These are phyloP conservation scores for Stagonosporopsis vannaccii DNA, from an alignment of 2,329 filamentous ascomycete species.

Conservation along the genomic window DNA sequence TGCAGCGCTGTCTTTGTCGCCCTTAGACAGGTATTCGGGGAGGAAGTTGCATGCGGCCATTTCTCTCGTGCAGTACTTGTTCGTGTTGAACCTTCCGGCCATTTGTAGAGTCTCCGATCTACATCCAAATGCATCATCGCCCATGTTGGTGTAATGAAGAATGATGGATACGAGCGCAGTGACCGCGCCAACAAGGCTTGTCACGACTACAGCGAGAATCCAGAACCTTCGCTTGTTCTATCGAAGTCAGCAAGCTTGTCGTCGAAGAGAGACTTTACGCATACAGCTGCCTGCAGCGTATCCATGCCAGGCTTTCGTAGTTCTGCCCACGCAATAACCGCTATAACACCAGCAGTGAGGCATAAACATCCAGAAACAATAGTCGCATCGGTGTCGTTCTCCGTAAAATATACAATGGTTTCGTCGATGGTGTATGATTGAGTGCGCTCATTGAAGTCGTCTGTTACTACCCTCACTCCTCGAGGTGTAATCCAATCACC, in stretches of 20 bases:
- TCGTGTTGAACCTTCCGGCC: conserved; percentile 33
- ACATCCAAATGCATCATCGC: conserved; percentile 36
- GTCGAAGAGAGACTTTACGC: neutral
- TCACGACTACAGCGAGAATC: conserved; percentile 31
- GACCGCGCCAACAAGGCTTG: conserved; percentile 22
- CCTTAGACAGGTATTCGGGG: conserved; percentile 20
- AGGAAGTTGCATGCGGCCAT: conserved; percentile 38
- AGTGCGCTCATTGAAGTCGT: conserved; percentile 26
- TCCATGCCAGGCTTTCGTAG: conserved; percentile 37
- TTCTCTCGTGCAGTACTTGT: conserved; percentile 39
- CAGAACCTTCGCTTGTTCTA: conserved; percentile 40
- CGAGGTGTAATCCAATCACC: conserved; percentile 37
- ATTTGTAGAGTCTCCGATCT: conserved; percentile 29
- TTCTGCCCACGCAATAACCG: conserved; percentile 35
- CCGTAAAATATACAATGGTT: conserved; percentile 38
- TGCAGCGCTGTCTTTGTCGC: conserved; percentile 19
- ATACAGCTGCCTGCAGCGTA: conserved; percentile 31
- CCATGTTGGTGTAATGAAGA: conserved; percentile 36
- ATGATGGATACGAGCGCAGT: conserved; percentile 34
- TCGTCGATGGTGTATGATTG: conserved; percentile 29
- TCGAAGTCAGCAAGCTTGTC: conserved; percentile 9
- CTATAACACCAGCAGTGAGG: conserved; percentile 31
- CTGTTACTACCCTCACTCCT: conserved; percentile 27
- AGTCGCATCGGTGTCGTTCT: conserved; percentile 34
- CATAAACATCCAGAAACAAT: conserved; percentile 38